Evolutionary conservation across 2,329 filamentous ascomycete genomes (phyloP).

Genomic region (Amylocarpus encephaloides): DNA sequence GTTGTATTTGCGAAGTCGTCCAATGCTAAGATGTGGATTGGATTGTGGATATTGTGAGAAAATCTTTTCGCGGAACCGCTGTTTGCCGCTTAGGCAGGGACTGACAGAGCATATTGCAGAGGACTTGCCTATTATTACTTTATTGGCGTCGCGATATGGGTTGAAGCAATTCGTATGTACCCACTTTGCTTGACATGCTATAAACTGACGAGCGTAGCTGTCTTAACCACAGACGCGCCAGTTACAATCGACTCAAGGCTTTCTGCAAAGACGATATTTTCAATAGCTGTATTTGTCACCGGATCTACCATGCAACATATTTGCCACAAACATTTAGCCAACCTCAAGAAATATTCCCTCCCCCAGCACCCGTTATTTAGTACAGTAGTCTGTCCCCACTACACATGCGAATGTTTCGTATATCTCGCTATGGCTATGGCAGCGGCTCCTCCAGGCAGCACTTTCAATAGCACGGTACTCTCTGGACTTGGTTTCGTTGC

Average conservation of each 20-base stretch:
- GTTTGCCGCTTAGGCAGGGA: background rate
- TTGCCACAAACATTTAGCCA: constrained; percentile 64
- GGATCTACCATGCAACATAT: constrained; percentile 69
- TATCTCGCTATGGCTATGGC: constrained; percentile 73
- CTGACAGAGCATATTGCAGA: background rate
- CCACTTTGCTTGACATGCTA: background rate
- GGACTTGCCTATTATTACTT: constrained; percentile 71
- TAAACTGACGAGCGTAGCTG: constrained; percentile 23
- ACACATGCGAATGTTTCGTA: constrained; percentile 79
- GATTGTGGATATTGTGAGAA: constrained; percentile 63
- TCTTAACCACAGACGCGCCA: constrained; percentile 11
- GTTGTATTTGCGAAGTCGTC: constrained; percentile 57
- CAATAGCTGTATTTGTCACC: constrained; percentile 57
- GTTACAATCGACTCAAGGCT: constrained; percentile 22
- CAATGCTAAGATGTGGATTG: constrained; percentile 71
- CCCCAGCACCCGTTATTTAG: constrained; percentile 68
- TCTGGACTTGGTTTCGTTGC: constrained; percentile 66
- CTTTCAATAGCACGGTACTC: constrained; percentile 67
- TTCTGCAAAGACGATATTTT: constrained; percentile 46
- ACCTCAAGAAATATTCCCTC: constrained; percentile 74
- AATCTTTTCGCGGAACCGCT: no score
- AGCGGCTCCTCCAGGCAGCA: constrained; percentile 59
- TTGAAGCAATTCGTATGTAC: constrained; percentile 66
- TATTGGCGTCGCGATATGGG: constrained; percentile 73
- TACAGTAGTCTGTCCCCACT: constrained; percentile 77